Percentiles rank a stretch among this genome's conserved stretches.
phyloP scores from a whole-genome alignment of 2,329 filamentous ascomycete genomes.

The Trichoderma atrobrunneum region DNA sequence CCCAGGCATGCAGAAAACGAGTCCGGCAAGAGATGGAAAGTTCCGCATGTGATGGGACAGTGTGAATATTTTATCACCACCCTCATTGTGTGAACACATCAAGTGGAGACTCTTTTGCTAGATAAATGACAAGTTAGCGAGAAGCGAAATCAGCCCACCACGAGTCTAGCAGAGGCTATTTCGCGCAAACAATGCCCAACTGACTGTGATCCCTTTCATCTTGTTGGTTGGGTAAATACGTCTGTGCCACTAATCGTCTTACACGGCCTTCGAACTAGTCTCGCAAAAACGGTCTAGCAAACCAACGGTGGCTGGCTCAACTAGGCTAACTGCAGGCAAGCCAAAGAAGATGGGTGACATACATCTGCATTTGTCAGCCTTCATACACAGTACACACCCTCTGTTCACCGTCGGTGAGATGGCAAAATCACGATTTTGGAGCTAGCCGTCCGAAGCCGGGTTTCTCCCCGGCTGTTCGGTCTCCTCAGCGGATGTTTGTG shows the following conservation, averaged over 20 bases:
- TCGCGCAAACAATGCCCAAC: neutral
- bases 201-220: neutral
- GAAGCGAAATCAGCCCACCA: neutral
- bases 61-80: neutral
- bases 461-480: neutral
- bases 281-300: neutral
- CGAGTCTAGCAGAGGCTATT: neutral
- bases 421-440: neutral
- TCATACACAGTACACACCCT: neutral
- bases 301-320: neutral
- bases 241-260: neutral
- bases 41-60: neutral
- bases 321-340: neutral
- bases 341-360: neutral
- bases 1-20: neutral
- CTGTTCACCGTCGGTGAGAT: neutral
- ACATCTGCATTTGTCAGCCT: neutral
- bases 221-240: neutral
- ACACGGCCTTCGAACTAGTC: neutral
- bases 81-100: neutral
- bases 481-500: neutral
- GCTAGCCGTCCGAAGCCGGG: neutral
- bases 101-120: neutral
- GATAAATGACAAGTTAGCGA: neutral
- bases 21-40: neutral